Percentiles rank a stretch among this genome's conserved stretches.
Conservation (phyloP, 768 basidiomycete species). For the Leucosporidium scottii region DNA sequence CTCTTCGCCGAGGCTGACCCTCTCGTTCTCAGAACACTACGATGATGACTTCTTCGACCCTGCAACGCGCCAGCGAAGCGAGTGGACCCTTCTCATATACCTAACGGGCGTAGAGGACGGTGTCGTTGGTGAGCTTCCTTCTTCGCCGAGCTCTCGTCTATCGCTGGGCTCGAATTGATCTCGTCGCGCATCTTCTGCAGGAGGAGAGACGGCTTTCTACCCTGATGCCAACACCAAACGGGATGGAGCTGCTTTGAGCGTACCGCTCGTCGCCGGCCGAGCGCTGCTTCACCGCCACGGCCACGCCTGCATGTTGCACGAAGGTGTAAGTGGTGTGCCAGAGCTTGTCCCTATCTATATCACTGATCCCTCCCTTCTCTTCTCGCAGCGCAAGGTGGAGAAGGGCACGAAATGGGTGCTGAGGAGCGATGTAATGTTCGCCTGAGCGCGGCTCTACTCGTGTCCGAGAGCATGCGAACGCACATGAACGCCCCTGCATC, state of each 20-base stretch:
- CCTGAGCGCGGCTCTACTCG: too few relatives aligned
- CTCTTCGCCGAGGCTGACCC: background rate
- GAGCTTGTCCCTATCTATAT: too few relatives aligned
- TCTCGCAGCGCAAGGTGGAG: conserved; percentile 49
- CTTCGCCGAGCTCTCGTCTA: background rate
- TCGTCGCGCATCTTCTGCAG: conserved; percentile 6
- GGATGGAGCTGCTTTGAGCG: conserved; percentile 42
- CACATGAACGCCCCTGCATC: too few relatives aligned
- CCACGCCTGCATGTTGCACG: conserved; percentile 45
- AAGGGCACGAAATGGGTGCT: conserved; percentile 64
- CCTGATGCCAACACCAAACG: conserved; percentile 50
- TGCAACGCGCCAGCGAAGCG: conserved; percentile 34
- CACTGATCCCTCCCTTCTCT: too few relatives aligned
- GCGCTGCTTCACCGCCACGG: conserved; percentile 53
- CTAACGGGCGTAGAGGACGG: conserved; percentile 65
- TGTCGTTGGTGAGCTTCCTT: conserved; percentile 47
- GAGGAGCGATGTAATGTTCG: conserved; percentile 35
- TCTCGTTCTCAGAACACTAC: conserved; percentile 51
- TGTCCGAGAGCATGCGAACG: too few relatives aligned
- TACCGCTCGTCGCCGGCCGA: conserved; percentile 20
- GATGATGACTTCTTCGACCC: conserved; percentile 55
- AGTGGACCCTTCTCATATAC: conserved; percentile 72
- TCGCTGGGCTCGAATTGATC: background rate
- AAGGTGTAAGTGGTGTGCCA: conserved; percentile 8
- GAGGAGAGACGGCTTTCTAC: conserved; percentile 61